These are phyloP conservation scores for Aphanomyces euteiches DNA, from an alignment of 352 stramenopile genomes.

Conservation along the genomic window DNA sequence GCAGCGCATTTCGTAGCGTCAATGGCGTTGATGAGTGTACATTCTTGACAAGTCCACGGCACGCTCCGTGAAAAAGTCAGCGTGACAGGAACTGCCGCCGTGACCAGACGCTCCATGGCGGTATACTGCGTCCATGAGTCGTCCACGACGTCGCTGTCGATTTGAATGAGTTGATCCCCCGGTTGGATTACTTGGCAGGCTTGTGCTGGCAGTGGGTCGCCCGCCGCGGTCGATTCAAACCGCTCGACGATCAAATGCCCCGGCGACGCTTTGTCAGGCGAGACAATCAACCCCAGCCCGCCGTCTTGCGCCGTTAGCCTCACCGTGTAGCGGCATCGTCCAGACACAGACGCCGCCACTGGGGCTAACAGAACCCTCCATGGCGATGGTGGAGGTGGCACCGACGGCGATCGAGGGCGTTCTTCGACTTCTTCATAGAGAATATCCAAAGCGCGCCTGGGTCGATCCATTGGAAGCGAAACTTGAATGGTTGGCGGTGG, in stretches of 20 bases:
- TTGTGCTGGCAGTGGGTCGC: slow-evolving; percentile 61
- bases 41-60: slow-evolving; percentile 62
- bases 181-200: slow-evolving; percentile 59
- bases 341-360: background rate
- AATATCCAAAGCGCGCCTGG: background rate
- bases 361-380: background rate
- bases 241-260: slow-evolving; percentile 49
- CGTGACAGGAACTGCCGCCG: slow-evolving; percentile 59
- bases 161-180: slow-evolving; percentile 56
- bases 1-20: slow-evolving; percentile 43
- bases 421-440: background rate
- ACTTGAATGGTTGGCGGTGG: slow-evolving; percentile 6
- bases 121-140: slow-evolving; percentile 43
- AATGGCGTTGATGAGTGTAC: slow-evolving; percentile 64
- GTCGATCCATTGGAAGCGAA: background rate
- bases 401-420: background rate
- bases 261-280: slow-evolving; percentile 31
- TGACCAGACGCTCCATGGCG: slow-evolving; percentile 66
- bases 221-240: slow-evolving; percentile 59
- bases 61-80: slow-evolving; percentile 61
- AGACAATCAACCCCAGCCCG: slow-evolving; percentile 61
- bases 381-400: background rate
- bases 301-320: slow-evolving; percentile 60
- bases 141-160: slow-evolving; percentile 52
- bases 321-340: slow-evolving; percentile 35